Conservation (phyloP, 768 basidiomycete genomes). For the Candolleomyces aberdarensis region DNA sequence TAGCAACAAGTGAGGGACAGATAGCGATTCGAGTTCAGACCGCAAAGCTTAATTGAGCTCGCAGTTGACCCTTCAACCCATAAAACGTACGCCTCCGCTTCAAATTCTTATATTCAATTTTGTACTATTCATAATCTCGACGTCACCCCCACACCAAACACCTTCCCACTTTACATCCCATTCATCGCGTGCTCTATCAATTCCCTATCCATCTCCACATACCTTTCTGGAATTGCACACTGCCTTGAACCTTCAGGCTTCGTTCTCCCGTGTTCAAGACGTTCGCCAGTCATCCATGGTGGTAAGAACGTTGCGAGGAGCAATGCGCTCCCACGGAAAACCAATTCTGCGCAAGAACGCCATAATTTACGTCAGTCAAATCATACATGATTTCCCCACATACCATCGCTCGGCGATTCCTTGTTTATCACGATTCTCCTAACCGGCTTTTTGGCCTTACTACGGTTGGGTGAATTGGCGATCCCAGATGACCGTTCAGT, state of each 20-base stretch:
- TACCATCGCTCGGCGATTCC: constrained; percentile 23
- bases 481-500: constrained; percentile 23
- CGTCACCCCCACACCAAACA: constrained; percentile 29
- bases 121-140: constrained; percentile 22
- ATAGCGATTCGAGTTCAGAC: too few species aligned
- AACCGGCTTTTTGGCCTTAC: constrained; percentile 27
- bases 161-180: constrained; percentile 30
- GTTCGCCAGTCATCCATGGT: constrained; percentile 23
- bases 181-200: constrained; percentile 35
- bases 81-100: constrained; percentile 29
- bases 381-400: constrained; percentile 3
- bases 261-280: constrained; percentile 29
- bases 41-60: too few species aligned
- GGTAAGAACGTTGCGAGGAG: constrained; percentile 25
- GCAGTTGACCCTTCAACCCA: too few species aligned
- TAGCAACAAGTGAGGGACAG: too few species aligned
- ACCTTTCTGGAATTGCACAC: constrained; percentile 39
- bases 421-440: constrained; percentile 26
- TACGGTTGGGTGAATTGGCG: constrained; percentile 30
- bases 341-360: constrained; percentile 25
- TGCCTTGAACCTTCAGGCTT: constrained; percentile 29
- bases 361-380: constrained; percentile 16
- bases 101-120: constrained; percentile 33
- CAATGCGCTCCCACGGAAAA: constrained; percentile 15
- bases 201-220: constrained; percentile 30